Conservation (phyloP, 352 stramenopile species). For the Pythium phragmiticola region DNA sequence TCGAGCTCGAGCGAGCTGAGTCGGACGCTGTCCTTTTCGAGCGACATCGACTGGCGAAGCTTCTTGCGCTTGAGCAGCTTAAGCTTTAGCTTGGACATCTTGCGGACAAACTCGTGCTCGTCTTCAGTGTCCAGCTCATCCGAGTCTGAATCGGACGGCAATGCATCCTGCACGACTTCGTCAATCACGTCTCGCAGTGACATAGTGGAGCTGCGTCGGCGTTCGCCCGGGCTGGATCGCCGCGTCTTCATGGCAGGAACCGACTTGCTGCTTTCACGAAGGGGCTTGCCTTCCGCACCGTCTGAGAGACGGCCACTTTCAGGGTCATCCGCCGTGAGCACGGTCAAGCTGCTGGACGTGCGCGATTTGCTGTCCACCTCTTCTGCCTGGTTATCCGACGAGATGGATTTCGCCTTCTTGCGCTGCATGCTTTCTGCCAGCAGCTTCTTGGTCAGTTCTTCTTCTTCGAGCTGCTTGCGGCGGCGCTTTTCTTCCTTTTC, state of each 20-base stretch:
- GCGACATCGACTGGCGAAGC: not conserved
- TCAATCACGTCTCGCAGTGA: constrained; percentile 22
- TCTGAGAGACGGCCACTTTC: not conserved
- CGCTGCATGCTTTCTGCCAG: constrained; percentile 1
- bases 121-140: constrained; percentile 25
- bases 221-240: not conserved
- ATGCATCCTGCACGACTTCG: constrained; percentile 27
- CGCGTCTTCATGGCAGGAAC: not conserved
- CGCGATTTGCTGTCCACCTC: not conserved
- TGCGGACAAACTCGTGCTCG: constrained; percentile 24
- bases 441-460: constrained; percentile 11
- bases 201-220: constrained; percentile 15
- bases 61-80: constrained; percentile 26
- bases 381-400: constrained; percentile 12
- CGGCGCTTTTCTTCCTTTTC: constrained; percentile 20
- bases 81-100: constrained; percentile 28
- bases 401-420: constrained; percentile 11
- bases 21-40: not conserved
- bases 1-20: not conserved
- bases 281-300: constrained; percentile 3
- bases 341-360: constrained; percentile 11
- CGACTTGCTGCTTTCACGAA: constrained; percentile 3
- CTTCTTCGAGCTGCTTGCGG: constrained; percentile 19
- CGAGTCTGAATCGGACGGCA: constrained; percentile 27
- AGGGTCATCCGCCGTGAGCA: constrained; percentile 3